A percentile compares a stretch with the other conserved stretches of the same genome.
phyloP scores from a whole-genome alignment of 2,329 filamentous ascomycete species.

The Tolypocladium paradoxum region DNA sequence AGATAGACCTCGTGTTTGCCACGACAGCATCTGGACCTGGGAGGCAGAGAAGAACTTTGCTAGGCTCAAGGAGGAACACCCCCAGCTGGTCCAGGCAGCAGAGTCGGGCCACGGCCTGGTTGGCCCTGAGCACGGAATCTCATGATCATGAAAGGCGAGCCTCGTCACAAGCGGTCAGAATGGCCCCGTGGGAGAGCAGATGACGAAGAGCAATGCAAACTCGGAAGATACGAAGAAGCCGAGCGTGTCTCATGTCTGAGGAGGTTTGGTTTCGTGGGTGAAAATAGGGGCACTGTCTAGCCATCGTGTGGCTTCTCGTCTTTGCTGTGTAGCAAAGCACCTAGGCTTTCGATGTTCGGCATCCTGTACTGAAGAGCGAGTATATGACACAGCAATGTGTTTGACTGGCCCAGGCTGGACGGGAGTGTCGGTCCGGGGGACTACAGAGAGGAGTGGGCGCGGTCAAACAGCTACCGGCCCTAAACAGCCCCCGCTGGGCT shows the following conservation, averaged over 20 bases:
- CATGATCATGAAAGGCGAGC: constrained; percentile 1
- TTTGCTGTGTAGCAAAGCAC: not conserved
- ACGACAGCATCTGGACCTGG: constrained; percentile 57
- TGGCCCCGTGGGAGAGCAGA: not conserved
- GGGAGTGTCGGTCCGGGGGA: too few species aligned
- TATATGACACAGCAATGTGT: too few species aligned
- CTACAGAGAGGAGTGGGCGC: too few species aligned
- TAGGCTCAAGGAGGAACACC: constrained; percentile 49
- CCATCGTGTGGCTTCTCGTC: too few species aligned
- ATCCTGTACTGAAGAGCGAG: too few species aligned
- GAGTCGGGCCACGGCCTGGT: constrained; percentile 3
- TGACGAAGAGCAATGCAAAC: not conserved
- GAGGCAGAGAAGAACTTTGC: constrained; percentile 56
- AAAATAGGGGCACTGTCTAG: not conserved
- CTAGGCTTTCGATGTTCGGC: not conserved
- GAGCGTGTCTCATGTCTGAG: constrained; percentile 18
- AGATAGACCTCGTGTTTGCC: constrained; percentile 65
- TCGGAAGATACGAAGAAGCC: constrained; percentile 3
- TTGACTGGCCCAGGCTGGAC: too few species aligned
- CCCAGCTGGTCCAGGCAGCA: constrained; percentile 24
- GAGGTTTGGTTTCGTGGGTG: not conserved
- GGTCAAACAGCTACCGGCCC: too few species aligned
- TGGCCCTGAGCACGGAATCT: constrained; percentile 11
- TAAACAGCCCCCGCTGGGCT: too few species aligned
- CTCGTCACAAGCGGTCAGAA: not conserved